phyloP scores from a whole-genome alignment of 306 rosid species.

The Fragaria iinumae region DNA sequence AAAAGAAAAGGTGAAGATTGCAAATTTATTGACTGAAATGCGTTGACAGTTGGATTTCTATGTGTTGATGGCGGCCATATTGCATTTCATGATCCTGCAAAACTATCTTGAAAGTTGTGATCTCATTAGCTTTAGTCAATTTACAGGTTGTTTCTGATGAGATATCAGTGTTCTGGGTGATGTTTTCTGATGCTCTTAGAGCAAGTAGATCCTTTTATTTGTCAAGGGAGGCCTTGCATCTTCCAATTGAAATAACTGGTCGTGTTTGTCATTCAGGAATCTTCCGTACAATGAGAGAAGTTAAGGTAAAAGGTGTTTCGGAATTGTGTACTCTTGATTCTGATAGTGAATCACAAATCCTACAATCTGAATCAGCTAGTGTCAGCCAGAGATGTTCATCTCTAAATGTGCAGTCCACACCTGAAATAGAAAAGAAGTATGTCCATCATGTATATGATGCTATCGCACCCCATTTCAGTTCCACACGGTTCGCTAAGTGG shows the following conservation, averaged over 20 bases:
- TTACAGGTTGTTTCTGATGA: constrained; percentile 30
- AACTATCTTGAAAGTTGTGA: not conserved
- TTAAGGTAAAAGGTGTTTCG: constrained; percentile 41
- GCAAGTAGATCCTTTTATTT: constrained; percentile 29
- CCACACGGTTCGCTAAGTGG: constrained; percentile 92
- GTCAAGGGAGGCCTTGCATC: constrained; percentile 23
- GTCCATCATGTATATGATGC: constrained; percentile 91
- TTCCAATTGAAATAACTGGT: constrained; percentile 19
- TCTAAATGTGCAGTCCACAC: constrained; percentile 51
- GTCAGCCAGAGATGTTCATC: constrained; percentile 32
- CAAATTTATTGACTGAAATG: not conserved
- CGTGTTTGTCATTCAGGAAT: constrained; percentile 31
- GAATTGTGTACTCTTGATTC: constrained; percentile 27
- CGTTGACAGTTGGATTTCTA: not conserved
- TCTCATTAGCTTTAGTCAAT: not conserved
- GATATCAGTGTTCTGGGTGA: constrained; percentile 26
- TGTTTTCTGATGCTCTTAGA: constrained; percentile 34
- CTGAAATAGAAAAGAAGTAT: constrained; percentile 90
- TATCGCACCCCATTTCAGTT: constrained; percentile 89
- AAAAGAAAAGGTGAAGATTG: not conserved
- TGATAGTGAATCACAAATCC: constrained; percentile 36
- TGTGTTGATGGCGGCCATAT: not conserved
- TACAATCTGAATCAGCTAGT: constrained; percentile 27
- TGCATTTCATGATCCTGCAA: not conserved
- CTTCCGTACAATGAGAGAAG: constrained; percentile 52